Evolutionary conservation across 208 protist species (phyloP).

Genomic region (Hexamita inflata): DNA sequence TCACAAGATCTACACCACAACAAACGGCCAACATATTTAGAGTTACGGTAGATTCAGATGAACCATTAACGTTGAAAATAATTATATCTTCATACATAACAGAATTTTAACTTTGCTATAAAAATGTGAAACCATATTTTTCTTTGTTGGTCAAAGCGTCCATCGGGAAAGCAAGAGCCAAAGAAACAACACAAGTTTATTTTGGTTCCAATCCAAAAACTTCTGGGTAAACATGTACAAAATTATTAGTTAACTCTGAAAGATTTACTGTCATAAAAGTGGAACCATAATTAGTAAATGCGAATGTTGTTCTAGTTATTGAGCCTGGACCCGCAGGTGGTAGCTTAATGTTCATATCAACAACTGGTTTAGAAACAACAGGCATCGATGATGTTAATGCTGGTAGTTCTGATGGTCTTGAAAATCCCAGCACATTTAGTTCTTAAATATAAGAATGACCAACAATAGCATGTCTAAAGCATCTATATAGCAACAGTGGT

Average conservation of each 20-base stretch:
- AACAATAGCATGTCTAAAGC: slow-evolving; percentile 8
- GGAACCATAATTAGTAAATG: slow-evolving; percentile 2
- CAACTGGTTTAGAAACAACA: slow-evolving; percentile 12
- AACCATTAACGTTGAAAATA: too few relatives aligned
- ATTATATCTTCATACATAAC: too few relatives aligned
- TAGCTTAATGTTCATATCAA: neutral
- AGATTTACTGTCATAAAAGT: neutral
- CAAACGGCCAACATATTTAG: too few relatives aligned
- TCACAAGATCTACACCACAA: too few relatives aligned
- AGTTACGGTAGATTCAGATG: too few relatives aligned
- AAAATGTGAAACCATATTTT: slow-evolving; percentile 20
- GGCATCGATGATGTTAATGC: slow-evolving; percentile 7
- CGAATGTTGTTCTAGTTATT: slow-evolving; percentile 9
- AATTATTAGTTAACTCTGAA: neutral
- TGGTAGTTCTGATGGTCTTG: neutral
- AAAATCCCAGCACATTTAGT: neutral
- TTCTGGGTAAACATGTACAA: neutral
- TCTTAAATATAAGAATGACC: neutral
- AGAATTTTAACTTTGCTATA: too few relatives aligned
- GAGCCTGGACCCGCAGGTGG: slow-evolving; percentile 2
- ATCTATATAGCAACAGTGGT: slow-evolving; percentile 16
- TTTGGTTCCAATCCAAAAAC: neutral
- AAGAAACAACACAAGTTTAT: neutral
- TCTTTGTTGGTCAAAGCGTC: slow-evolving; percentile 18
- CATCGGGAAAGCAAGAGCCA: neutral